A percentile compares a stretch with the other conserved stretches of the same genome.
phyloP scores from a whole-genome alignment of 768 basidiomycete species.

The Lentinula aciculospora region DNA sequence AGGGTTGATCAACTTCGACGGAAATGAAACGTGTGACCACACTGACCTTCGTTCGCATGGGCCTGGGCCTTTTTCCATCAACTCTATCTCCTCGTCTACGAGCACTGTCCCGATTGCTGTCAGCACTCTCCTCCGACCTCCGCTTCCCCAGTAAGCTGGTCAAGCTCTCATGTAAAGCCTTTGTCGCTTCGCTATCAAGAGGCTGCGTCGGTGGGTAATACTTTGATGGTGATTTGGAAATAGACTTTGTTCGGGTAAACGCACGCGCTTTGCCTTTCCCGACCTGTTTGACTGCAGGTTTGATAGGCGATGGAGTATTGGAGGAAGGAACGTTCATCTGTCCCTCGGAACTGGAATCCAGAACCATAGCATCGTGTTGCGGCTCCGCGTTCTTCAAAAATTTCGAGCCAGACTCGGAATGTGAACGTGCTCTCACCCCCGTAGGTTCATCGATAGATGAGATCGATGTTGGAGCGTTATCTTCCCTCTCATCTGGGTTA shows the following conservation, averaged over 20 bases:
- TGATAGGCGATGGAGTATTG: slow-evolving; percentile 3
- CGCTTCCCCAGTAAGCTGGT: slow-evolving; percentile 68
- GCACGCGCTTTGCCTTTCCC: slow-evolving; percentile 4
- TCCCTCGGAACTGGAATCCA: not conserved
- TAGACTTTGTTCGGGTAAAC: slow-evolving; percentile 26
- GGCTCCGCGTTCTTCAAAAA: not conserved
- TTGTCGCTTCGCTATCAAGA: slow-evolving; percentile 43
- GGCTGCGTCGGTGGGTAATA: slow-evolving; percentile 31
- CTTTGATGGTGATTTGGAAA: slow-evolving; percentile 21
- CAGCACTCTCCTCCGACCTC: slow-evolving; percentile 36
- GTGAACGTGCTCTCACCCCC: not conserved
- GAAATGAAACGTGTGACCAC: not conserved
- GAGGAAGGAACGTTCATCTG: slow-evolving; percentile 1
- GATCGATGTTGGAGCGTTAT: not conserved
- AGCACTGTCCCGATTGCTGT: slow-evolving; percentile 11
- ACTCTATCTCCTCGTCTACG: slow-evolving; percentile 9
- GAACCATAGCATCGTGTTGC: not conserved
- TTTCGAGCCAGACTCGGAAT: not conserved
- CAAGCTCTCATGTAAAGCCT: slow-evolving; percentile 63
- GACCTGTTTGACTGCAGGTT: not conserved
- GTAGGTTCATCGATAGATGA: not conserved
- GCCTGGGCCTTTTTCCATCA: slow-evolving; percentile 29
- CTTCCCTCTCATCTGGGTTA: not conserved
- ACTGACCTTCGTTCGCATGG: slow-evolving; percentile 31
- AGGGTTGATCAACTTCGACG: not conserved